Evolutionary conservation across 2,329 filamentous ascomycete genomes (phyloP).

Genomic region (Rhynchosporium agropyri): DNA sequence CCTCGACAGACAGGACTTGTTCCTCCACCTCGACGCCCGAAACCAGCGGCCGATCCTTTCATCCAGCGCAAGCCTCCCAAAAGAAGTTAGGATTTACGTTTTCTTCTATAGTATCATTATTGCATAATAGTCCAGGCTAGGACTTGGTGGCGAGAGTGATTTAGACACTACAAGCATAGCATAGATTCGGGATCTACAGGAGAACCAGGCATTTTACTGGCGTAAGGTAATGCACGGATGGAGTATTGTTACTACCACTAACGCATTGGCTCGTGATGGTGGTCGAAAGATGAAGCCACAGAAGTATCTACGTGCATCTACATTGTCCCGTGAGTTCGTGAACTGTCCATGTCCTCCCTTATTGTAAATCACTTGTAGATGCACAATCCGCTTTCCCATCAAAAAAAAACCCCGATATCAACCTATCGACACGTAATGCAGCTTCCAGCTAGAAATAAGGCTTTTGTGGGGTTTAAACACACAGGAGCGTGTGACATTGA

Average conservation of each 20-base stretch:
- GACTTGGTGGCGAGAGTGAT: neutral
- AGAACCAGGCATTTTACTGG: neutral
- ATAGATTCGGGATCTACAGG: neutral
- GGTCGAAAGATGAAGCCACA: slow-evolving; percentile 10
- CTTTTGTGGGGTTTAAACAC: neutral
- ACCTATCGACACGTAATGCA: neutral
- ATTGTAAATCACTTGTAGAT: neutral
- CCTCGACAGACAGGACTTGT: slow-evolving; percentile 28
- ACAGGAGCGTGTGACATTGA: neutral
- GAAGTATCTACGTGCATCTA: neutral
- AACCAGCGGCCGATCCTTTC: slow-evolving; percentile 36
- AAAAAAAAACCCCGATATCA: neutral
- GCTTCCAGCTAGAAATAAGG: neutral
- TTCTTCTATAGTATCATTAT: too few relatives aligned
- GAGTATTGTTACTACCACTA: slow-evolving; percentile 1
- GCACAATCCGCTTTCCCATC: neutral
- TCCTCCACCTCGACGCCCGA: slow-evolving; percentile 34
- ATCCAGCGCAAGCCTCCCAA: slow-evolving; percentile 33
- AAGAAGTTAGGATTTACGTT: slow-evolving; percentile 5
- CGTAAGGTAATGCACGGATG: slow-evolving; percentile 1
- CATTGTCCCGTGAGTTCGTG: neutral
- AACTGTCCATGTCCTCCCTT: neutral
- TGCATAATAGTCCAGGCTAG: neutral
- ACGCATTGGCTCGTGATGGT: neutral
- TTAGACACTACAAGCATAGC: slow-evolving; percentile 7